Conservation (phyloP, 306 rosid species). For the Prunus mume region DNA sequence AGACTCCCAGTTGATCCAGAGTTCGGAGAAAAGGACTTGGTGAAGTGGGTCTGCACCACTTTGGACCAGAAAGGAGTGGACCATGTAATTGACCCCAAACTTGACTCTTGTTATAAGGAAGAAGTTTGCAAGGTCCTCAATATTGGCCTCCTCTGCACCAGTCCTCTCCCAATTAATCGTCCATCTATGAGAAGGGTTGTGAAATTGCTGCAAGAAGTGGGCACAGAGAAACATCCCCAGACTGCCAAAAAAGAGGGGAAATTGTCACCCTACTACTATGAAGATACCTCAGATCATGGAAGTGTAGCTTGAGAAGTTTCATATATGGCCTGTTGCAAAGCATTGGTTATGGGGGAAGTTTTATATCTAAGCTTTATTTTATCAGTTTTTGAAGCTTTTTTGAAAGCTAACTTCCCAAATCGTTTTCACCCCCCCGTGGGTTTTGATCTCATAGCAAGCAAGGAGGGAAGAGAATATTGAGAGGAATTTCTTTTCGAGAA, state of each 20-base stretch:
- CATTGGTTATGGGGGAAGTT: neutral
- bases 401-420: slow-evolving; percentile 4
- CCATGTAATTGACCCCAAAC: slow-evolving; percentile 61
- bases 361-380: neutral
- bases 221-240: slow-evolving; percentile 24
- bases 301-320: slow-evolving; percentile 46
- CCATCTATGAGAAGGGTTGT: slow-evolving; percentile 43
- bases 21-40: slow-evolving; percentile 88
- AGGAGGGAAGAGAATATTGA: neutral
- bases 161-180: slow-evolving; percentile 66
- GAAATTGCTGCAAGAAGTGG: slow-evolving; percentile 33
- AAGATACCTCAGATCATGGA: slow-evolving; percentile 40
- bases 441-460: neutral
- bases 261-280: slow-evolving; percentile 36
- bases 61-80: slow-evolving; percentile 81
- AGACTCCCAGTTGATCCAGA: slow-evolving; percentile 72
- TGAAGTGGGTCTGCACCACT: slow-evolving; percentile 80
- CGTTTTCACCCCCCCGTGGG: neutral
- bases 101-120: slow-evolving; percentile 67
- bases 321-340: neutral
- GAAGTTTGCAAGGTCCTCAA: slow-evolving; percentile 79
- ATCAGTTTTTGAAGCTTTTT: slow-evolving; percentile 5
- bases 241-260: slow-evolving; percentile 31
- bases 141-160: slow-evolving; percentile 85
- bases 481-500: neutral